A percentile compares a stretch with the other conserved stretches of the same genome.
These are phyloP conservation scores for Microcyclospora tardicrescens DNA, from an alignment of 2,329 filamentous ascomycete genomes.

Conservation along the genomic window DNA sequence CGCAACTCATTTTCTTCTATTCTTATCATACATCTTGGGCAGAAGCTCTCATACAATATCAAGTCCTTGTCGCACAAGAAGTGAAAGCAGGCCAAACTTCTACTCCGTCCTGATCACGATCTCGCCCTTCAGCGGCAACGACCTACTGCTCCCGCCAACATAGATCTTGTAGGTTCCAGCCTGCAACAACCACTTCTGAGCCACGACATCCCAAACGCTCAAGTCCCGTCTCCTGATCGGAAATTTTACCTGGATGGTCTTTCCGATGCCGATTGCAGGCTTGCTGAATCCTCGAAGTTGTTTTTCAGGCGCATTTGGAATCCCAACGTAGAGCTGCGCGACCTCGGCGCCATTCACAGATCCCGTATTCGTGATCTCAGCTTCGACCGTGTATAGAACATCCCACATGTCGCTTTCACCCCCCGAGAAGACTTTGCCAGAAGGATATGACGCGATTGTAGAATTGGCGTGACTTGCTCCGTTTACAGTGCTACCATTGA, in stretches of 20 bases:
- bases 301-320: constrained; percentile 23
- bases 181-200: constrained; percentile 17
- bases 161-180: not conserved
- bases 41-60: too few relatives aligned
- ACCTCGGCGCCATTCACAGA: constrained; percentile 38
- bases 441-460: too few relatives aligned
- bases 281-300: constrained; percentile 18
- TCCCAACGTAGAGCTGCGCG: constrained; percentile 38
- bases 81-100: too few relatives aligned
- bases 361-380: constrained; percentile 52
- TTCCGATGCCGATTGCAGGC: constrained; percentile 2
- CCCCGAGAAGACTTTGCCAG: too few relatives aligned
- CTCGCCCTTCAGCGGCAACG: too few relatives aligned
- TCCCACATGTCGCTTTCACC: too few relatives aligned
- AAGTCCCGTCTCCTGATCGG: constrained; percentile 5
- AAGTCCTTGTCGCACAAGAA: too few relatives aligned
- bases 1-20: too few relatives aligned
- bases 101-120: too few relatives aligned
- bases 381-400: constrained; percentile 42
- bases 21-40: too few relatives aligned
- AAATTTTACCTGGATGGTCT: constrained; percentile 4
- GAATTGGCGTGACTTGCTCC: too few relatives aligned
- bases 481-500: constrained; percentile 1
- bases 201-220: constrained; percentile 17
- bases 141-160: too few relatives aligned